Percentiles rank a stretch among this genome's conserved stretches.
Conservation (phyloP, 306 rosid genomes). For the Trifolium repens region DNA sequence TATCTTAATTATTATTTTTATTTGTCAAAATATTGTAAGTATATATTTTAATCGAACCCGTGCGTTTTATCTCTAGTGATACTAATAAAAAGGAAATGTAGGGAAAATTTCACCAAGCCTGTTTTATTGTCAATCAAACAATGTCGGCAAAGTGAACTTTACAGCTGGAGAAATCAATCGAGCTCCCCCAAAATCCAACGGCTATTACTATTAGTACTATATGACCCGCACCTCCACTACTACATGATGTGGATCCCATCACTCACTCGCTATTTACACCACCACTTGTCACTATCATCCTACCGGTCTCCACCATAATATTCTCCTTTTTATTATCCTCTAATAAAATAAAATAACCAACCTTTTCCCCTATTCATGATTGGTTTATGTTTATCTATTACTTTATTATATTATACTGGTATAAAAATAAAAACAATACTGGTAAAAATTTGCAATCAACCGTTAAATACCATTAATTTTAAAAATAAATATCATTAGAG, state of each 20-base stretch:
- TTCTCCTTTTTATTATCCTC: neutral
- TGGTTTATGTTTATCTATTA: too few species aligned
- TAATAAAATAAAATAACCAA: neutral
- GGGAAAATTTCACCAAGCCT: too few species aligned
- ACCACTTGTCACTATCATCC: slow-evolving; percentile 47
- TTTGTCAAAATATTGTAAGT: too few species aligned
- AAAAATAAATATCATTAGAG: neutral
- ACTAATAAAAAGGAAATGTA: too few species aligned
- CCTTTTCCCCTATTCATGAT: neutral
- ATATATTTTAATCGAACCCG: too few species aligned
- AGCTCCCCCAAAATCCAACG: slow-evolving; percentile 46
- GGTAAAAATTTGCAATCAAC: neutral
- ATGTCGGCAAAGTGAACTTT: slow-evolving; percentile 26
- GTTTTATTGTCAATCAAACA: neutral
- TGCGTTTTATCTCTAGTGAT: too few species aligned
- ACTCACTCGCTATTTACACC: neutral
- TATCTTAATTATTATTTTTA: too few species aligned
- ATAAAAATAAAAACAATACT: too few species aligned
- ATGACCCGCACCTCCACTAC: slow-evolving; percentile 11
- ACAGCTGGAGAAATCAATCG: slow-evolving; percentile 45
- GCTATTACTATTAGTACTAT: slow-evolving; percentile 33
- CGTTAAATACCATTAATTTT: too few species aligned
- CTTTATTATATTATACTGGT: too few species aligned
- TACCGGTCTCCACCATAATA: slow-evolving; percentile 38
- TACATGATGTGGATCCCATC: slow-evolving; percentile 37